Evolutionary conservation across 75 land plant species (phyloP), one percentile per base, ranked within the genome.

Genomic region (Larix kaempferi): DNA sequence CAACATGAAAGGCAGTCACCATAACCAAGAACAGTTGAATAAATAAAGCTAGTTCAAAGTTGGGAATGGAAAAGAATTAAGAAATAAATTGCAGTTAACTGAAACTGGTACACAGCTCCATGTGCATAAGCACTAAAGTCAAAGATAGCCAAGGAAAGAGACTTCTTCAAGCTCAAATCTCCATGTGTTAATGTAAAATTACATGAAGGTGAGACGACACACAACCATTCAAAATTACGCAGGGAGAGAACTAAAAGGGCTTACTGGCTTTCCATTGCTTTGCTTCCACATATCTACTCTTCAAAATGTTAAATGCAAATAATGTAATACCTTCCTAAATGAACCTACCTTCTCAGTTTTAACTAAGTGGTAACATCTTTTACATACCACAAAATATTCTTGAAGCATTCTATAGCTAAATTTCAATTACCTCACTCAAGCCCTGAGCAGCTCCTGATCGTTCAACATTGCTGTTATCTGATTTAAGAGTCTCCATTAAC

Each of bases 401-500:
- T 49, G 8, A 49, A 10, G 11, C 10, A 49, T 8, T 8, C 0
- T 8, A 8, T 49, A 49, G 54, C 54, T 8, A 0, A 49, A 49
- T 49, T 49, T 49, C 11, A 49, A 49, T 49, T 49, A 96, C 99
- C 98, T 98, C 99, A 86, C 99, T 98, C 79, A 98, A 79, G 17
- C 99, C 99, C 88, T 98, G 99, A 39, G 99, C 99, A 85, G 99
- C 99, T 76, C 99, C 99, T 82, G 96, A 93, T 62, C 99, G 91
- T 59, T 98, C 99, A 73, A 98, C 99, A 79, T 98, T 96, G 77
- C 96, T 95, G 41, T 56, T 85, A 78, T 98, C 99, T 73, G 96
- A 93, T 76, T 98, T 98, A 27, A 98, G 82, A 27, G 98, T 95
- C 27, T 93, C 95, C 33, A 98, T 76, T 75, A 98, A 86, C 99